Conservation (phyloP, 352 stramenopile species). For the Elongisporangium prolatum region DNA sequence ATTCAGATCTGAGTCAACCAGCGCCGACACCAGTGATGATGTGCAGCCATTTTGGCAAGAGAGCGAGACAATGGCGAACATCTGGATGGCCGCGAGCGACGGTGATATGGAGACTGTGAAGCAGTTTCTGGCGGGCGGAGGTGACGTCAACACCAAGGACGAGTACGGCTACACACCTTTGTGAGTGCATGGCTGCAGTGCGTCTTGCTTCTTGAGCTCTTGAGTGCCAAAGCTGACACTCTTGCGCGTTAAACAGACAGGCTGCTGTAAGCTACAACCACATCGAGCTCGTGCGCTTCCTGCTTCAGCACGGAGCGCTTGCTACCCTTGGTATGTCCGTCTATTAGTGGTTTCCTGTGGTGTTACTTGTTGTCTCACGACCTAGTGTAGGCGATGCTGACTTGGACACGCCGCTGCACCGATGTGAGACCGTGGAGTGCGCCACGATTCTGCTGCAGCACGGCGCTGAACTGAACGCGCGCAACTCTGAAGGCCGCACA, state of each 20-base stretch:
- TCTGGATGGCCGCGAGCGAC: constrained; percentile 62
- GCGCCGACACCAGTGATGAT: neutral
- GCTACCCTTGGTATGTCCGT: constrained; percentile 29
- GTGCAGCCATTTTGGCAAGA: constrained; percentile 1
- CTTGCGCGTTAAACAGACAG: constrained; percentile 25
- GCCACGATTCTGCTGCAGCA: constrained; percentile 50
- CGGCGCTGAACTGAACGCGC: constrained; percentile 57
- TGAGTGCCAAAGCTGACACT: neutral
- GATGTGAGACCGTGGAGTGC: constrained; percentile 53
- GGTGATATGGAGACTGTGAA: constrained; percentile 49
- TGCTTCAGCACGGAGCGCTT: constrained; percentile 38
- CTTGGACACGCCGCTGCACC: constrained; percentile 60
- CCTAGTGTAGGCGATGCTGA: constrained; percentile 42
- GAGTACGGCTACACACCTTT: constrained; percentile 67
- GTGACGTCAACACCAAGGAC: constrained; percentile 49
- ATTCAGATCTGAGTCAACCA: constrained; percentile 2
- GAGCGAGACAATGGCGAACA: constrained; percentile 18
- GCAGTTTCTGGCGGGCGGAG: constrained; percentile 36
- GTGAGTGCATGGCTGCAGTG: constrained; percentile 17
- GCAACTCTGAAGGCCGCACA: constrained; percentile 52
- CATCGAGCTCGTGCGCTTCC: constrained; percentile 44
- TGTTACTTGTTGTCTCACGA: neutral
- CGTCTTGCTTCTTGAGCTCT: neutral
- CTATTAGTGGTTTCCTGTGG: neutral
- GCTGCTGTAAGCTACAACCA: constrained; percentile 69